Percentiles rank a stretch among this genome's conserved stretches.
Evolutionary conservation across 2,329 filamentous ascomycete genomes (phyloP).

Genomic region (Cercospora sp.): DNA sequence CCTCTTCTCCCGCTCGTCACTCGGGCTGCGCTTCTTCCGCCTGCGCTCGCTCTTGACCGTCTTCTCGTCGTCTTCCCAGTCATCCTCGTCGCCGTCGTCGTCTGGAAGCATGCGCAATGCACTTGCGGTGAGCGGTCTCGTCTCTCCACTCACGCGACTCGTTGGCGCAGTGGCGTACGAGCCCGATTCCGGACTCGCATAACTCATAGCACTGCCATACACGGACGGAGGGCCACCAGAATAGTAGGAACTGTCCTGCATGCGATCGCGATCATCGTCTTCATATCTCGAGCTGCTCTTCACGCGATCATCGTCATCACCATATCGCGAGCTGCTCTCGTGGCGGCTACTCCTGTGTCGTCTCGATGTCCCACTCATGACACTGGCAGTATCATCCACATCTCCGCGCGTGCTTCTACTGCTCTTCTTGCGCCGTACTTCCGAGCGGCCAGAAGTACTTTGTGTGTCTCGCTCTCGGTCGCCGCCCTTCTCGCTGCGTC

Average conservation of each 20-base stretch:
- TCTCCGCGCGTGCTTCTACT: slow-evolving; percentile 28
- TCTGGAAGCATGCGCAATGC: slow-evolving; percentile 36
- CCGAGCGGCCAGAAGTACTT: slow-evolving; percentile 18
- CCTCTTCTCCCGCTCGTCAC: slow-evolving; percentile 28
- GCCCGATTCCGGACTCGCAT: slow-evolving; percentile 12
- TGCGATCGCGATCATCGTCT: slow-evolving; percentile 21
- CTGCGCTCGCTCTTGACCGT: slow-evolving; percentile 32
- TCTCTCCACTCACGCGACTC: slow-evolving; percentile 29
- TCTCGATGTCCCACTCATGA: slow-evolving; percentile 29
- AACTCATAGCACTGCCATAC: slow-evolving; percentile 11
- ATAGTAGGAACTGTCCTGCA: slow-evolving; percentile 7
- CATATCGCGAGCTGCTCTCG: slow-evolving; percentile 11
- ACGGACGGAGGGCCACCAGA: slow-evolving; percentile 7
- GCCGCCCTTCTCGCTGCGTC: slow-evolving; percentile 36
- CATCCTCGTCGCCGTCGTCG: slow-evolving; percentile 32
- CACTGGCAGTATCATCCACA: slow-evolving; percentile 17
- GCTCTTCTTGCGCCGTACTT: slow-evolving; percentile 33
- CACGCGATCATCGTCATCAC: slow-evolving; percentile 27
- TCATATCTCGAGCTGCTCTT: slow-evolving; percentile 30
- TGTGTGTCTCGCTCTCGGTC: slow-evolving; percentile 19
- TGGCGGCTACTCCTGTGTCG: slow-evolving; percentile 16
- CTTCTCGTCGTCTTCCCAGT: slow-evolving; percentile 38
- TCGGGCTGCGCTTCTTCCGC: slow-evolving; percentile 31
- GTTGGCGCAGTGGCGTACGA: slow-evolving; percentile 42
- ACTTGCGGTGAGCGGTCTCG: slow-evolving; percentile 37